A percentile compares a stretch with the other conserved stretches of the same genome.
These are phyloP conservation scores for Globisporangium ultimum DNA, from an alignment of 352 stramenopile species.

Conservation along the genomic window DNA sequence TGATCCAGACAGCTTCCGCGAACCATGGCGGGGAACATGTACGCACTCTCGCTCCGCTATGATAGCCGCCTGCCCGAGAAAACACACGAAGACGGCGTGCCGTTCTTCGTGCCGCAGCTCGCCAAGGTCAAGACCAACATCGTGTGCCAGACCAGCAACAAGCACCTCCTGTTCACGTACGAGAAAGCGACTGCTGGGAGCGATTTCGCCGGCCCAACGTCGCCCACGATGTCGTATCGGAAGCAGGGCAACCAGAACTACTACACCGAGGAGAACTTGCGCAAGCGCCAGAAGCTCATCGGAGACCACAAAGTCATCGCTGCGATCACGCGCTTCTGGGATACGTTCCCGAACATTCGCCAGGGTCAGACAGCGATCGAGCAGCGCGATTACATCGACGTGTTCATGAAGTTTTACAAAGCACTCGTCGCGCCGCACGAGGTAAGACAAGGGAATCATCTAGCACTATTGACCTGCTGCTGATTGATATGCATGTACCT, in stretches of 20 bases:
- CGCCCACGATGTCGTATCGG: constrained; percentile 44
- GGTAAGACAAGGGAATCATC: constrained; percentile 6
- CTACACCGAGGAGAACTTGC: constrained; percentile 72
- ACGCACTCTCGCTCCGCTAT: constrained; percentile 33
- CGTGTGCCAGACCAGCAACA: constrained; percentile 45
- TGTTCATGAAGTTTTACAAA: constrained; percentile 86
- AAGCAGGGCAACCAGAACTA: constrained; percentile 67
- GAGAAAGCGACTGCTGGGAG: constrained; percentile 17
- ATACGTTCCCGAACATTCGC: constrained; percentile 62
- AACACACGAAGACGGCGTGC: constrained; percentile 32
- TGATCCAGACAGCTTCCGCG: neutral
- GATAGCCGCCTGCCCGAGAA: constrained; percentile 26
- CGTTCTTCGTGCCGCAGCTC: constrained; percentile 61
- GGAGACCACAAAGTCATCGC: constrained; percentile 42
- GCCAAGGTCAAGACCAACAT: constrained; percentile 66
- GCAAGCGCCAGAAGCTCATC: constrained; percentile 49
- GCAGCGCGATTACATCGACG: constrained; percentile 60
- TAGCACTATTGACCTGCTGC: neutral
- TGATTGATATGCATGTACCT: neutral
- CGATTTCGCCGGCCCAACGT: constrained; percentile 4
- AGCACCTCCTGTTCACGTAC: constrained; percentile 54
- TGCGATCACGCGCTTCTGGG: constrained; percentile 64
- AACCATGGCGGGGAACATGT: constrained; percentile 38
- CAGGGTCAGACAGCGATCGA: constrained; percentile 39
- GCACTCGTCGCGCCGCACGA: constrained; percentile 62